phyloP scores from a whole-genome alignment of 805 yeast species.

The Starmerella bombicola region DNA sequence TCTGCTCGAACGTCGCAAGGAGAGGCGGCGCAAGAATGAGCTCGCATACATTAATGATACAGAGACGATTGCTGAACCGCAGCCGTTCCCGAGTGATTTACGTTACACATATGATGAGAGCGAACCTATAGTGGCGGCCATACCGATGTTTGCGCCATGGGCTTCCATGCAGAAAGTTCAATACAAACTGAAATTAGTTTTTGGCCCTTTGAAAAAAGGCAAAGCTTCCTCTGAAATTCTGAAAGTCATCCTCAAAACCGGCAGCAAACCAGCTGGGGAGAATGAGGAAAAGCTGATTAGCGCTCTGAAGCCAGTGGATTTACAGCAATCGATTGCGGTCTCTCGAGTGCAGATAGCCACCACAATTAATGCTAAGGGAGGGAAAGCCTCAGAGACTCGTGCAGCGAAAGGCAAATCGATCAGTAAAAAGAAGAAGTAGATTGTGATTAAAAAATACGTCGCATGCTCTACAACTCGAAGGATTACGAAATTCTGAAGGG shows the following conservation, averaged over 20 bases:
- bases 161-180: slow-evolving; percentile 55
- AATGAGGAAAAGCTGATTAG: slow-evolving; percentile 10
- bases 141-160: slow-evolving; percentile 95
- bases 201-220: slow-evolving; percentile 74
- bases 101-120: slow-evolving; percentile 26
- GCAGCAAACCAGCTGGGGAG: slow-evolving; percentile 5
- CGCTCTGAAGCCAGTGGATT: slow-evolving; percentile 13
- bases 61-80: slow-evolving; percentile 28
- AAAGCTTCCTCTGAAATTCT: slow-evolving; percentile 65
- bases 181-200: slow-evolving; percentile 72
- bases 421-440: slow-evolving; percentile 14
- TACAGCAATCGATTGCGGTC: slow-evolving; percentile 18
- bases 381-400: background rate
- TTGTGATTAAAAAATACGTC: background rate
- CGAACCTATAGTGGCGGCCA: slow-evolving; percentile 48
- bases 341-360: slow-evolving; percentile 14
- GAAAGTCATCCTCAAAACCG: slow-evolving; percentile 35
- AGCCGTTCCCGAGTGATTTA: slow-evolving; percentile 36
- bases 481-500: no score
- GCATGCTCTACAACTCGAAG: no score
- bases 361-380: slow-evolving; percentile 1
- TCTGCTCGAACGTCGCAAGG: slow-evolving; percentile 29
- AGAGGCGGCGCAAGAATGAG: slow-evolving; percentile 36
- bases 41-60: slow-evolving; percentile 32
- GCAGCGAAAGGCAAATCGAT: background rate